Evolutionary conservation across 2,329 filamentous ascomycete genomes (phyloP).

Genomic region (Hypoxylon sp.): DNA sequence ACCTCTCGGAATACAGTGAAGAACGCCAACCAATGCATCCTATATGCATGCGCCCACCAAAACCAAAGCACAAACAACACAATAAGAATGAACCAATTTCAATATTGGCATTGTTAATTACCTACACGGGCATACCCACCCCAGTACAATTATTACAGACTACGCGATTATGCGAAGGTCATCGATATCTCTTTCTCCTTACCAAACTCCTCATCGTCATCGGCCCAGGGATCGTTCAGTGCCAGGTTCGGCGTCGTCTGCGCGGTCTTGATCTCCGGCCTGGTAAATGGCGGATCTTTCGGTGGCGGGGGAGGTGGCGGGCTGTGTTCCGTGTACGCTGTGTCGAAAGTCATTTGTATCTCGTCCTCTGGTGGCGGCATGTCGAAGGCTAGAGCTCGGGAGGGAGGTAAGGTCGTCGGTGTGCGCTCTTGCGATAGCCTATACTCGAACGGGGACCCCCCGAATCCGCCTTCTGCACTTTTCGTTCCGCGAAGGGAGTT

Average conservation of each 20-base stretch:
- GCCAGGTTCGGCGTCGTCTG: slow-evolving; percentile 67
- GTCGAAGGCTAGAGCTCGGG: slow-evolving; percentile 33
- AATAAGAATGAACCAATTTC: slow-evolving; percentile 2
- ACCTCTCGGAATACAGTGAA: background rate
- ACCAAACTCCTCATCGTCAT: slow-evolving; percentile 74
- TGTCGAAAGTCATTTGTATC: slow-evolving; percentile 81
- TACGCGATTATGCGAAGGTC: slow-evolving; percentile 77
- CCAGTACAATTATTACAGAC: background rate
- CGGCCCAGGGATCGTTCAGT: slow-evolving; percentile 78
- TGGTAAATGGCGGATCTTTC: slow-evolving; percentile 52
- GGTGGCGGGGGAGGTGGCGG: slow-evolving; percentile 52
- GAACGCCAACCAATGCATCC: slow-evolving; percentile 26
- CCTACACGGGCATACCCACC: background rate
- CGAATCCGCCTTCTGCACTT: slow-evolving; percentile 60
- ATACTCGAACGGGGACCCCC: slow-evolving; percentile 46
- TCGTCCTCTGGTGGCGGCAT: slow-evolving; percentile 59
- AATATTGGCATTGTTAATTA: background rate
- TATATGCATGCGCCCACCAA: slow-evolving; percentile 12
- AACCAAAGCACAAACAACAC: background rate
- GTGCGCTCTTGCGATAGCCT: slow-evolving; percentile 50
- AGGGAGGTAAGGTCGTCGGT: slow-evolving; percentile 50
- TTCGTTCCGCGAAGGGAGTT: slow-evolving; percentile 61
- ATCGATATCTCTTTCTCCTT: slow-evolving; percentile 83
- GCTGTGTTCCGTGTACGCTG: slow-evolving; percentile 65
- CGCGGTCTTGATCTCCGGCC: slow-evolving; percentile 62